Evolutionary conservation across 2,329 filamentous ascomycete genomes (phyloP).

Genomic region (Arthroderma uncinatum): DNA sequence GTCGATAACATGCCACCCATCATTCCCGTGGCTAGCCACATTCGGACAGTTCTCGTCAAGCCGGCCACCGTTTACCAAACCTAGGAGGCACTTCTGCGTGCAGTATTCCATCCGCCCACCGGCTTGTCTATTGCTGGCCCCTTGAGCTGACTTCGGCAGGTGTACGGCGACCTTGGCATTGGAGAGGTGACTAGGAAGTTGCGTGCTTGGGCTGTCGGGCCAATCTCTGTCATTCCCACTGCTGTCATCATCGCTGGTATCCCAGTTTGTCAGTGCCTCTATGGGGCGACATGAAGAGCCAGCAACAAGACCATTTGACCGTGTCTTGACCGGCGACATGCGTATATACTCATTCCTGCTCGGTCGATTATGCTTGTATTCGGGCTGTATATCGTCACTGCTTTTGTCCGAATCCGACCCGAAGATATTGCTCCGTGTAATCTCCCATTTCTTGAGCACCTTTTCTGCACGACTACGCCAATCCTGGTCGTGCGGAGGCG

Average conservation of each 20-base stretch:
- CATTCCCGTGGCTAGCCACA: no score
- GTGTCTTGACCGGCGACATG: background rate
- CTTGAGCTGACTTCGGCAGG: background rate
- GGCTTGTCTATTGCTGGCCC: background rate
- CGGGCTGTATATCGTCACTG: background rate
- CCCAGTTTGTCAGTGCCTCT: background rate
- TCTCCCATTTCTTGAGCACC: conserved; percentile 18
- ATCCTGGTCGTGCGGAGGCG: conserved; percentile 10
- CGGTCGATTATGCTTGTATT: background rate
- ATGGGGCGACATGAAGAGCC: background rate
- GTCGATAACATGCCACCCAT: no score
- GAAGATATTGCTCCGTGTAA: background rate
- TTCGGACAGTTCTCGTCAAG: no score
- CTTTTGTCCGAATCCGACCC: background rate
- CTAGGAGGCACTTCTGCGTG: background rate
- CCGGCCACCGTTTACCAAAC: no score
- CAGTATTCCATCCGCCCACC: background rate
- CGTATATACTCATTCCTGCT: background rate
- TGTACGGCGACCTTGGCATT: background rate
- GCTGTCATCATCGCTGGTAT: background rate
- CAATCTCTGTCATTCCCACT: background rate
- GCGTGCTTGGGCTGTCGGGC: background rate
- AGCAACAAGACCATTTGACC: background rate
- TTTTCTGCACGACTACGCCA: conserved; percentile 16
- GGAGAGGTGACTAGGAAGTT: background rate